Evolutionary conservation across 345 rosid species (phyloP).

Genomic region (Gossypium sturtianum): DNA sequence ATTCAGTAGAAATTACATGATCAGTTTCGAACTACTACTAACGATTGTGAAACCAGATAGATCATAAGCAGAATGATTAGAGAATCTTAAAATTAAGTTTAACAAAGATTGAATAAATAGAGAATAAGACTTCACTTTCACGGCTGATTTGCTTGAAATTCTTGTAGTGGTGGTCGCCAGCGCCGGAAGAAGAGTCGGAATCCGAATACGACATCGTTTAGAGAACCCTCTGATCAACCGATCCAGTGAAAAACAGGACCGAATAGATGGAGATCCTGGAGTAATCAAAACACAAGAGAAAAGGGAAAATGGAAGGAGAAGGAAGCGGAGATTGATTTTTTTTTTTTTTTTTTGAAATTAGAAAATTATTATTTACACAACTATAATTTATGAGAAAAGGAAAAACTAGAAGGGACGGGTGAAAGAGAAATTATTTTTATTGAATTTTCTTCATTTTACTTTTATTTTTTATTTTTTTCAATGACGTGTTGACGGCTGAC

Average conservation of each 20-base stretch:
- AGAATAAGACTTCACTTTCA: constrained; percentile 56
- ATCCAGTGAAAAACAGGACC: constrained; percentile 25
- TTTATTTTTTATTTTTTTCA: not conserved
- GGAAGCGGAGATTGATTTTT: not conserved
- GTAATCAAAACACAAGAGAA: constrained; percentile 21
- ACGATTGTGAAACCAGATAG: not conserved
- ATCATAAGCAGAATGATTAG: not conserved
- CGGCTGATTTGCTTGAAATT: constrained; percentile 80
- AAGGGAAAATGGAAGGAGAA: constrained; percentile 8
- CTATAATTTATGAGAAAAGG: not conserved
- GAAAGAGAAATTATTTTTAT: not conserved
- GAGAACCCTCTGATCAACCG: constrained; percentile 21
- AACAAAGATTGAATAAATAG: not conserved
- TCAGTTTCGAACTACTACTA: not conserved
- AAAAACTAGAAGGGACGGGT: not conserved
- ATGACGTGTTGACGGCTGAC: constrained; percentile 31
- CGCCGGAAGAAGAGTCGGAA: constrained; percentile 79
- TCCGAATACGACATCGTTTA: constrained; percentile 79
- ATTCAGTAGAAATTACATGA: not conserved
- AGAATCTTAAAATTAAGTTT: not conserved
- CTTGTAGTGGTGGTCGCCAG: constrained; percentile 70
- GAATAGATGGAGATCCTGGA: constrained; percentile 25
- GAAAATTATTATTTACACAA: not conserved
- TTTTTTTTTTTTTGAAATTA: not conserved
- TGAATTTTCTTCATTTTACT: not conserved